Percentiles rank a stretch among this genome's conserved stretches.
These are phyloP conservation scores for Danielia reshetovae DNA, from an alignment of 805 yeast species.

Conservation along the genomic window DNA sequence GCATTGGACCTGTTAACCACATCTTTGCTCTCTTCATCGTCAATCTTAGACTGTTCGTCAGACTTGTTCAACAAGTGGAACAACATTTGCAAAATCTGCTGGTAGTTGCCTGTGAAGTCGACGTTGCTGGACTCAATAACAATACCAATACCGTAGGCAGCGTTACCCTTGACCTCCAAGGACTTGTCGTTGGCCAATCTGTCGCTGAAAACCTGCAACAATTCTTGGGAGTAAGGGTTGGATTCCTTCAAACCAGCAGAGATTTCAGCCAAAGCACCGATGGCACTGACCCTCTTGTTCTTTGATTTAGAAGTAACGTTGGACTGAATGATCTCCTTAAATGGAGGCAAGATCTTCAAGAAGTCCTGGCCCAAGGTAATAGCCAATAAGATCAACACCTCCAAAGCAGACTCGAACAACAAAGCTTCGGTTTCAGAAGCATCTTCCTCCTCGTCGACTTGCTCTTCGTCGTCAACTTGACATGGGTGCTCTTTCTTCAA, in stretches of 20 bases:
- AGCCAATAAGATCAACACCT: conserved; percentile 75
- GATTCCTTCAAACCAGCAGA: conserved; percentile 64
- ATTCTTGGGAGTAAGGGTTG: conserved; percentile 65
- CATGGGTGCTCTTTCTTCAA: conserved; percentile 81
- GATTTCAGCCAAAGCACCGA: conserved; percentile 91
- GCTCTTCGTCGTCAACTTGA: conserved; percentile 70
- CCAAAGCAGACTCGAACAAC: conserved; percentile 79
- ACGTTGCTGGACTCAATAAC: conserved; percentile 52
- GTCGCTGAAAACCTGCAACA: conserved; percentile 65
- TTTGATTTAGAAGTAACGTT: conserved; percentile 58
- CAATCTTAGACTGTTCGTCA: conserved; percentile 42
- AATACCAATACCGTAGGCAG: conserved; percentile 94
- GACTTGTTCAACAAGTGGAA: conserved; percentile 74
- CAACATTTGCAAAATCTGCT: conserved; percentile 68
- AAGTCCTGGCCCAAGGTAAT: conserved; percentile 78
- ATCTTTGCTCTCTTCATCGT: conserved; percentile 75
- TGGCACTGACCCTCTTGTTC: conserved; percentile 75
- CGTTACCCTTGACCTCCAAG: conserved; percentile 86
- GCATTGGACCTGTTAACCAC: conserved; percentile 81
- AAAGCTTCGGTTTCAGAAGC: conserved; percentile 53
- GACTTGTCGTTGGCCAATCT: conserved; percentile 73
- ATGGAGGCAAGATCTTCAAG: conserved; percentile 63
- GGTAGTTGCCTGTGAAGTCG: conserved; percentile 62
- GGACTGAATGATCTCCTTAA: conserved; percentile 58
- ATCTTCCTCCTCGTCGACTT: conserved; percentile 52